These are phyloP conservation scores for Fusarium ambrosium DNA, from an alignment of 2,329 filamentous ascomycete genomes.

Conservation along the genomic window DNA sequence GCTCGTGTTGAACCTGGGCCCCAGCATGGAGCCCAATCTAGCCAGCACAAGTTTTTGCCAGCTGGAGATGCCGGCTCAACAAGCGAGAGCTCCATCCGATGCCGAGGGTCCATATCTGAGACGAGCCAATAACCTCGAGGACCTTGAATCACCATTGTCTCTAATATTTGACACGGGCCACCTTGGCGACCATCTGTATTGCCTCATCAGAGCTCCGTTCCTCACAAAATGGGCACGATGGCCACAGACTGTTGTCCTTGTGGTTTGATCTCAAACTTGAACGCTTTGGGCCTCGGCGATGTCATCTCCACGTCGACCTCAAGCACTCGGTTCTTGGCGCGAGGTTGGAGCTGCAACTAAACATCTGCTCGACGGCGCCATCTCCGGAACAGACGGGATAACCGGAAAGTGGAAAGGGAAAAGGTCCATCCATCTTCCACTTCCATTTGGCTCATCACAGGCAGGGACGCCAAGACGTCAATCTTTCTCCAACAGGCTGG, in stretches of 20 bases:
- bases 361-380: constrained; percentile 18
- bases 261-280: not conserved
- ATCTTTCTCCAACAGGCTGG: constrained; percentile 25
- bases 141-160: constrained; percentile 41
- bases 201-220: constrained; percentile 25
- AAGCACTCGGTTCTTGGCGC: constrained; percentile 31
- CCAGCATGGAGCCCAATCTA: constrained; percentile 1
- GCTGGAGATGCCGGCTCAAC: constrained; percentile 16
- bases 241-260: not conserved
- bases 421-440: constrained; percentile 10
- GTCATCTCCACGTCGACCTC: constrained; percentile 11
- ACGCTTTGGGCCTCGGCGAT: not conserved
- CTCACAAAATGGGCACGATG: constrained; percentile 6
- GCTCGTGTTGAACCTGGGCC: constrained; percentile 14
- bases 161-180: constrained; percentile 39
- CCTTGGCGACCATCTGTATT: constrained; percentile 33
- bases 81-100: constrained; percentile 33
- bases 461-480: constrained; percentile 35
- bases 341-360: constrained; percentile 28
- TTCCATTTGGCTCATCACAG: constrained; percentile 10
- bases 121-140: constrained; percentile 36
- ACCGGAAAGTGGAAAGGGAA: constrained; percentile 23
- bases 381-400: constrained; percentile 36
- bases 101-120: constrained; percentile 28
- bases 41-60: constrained; percentile 18